These are phyloP conservation scores for Knufia petricola DNA, from an alignment of 2,329 filamentous ascomycete genomes.

Conservation along the genomic window DNA sequence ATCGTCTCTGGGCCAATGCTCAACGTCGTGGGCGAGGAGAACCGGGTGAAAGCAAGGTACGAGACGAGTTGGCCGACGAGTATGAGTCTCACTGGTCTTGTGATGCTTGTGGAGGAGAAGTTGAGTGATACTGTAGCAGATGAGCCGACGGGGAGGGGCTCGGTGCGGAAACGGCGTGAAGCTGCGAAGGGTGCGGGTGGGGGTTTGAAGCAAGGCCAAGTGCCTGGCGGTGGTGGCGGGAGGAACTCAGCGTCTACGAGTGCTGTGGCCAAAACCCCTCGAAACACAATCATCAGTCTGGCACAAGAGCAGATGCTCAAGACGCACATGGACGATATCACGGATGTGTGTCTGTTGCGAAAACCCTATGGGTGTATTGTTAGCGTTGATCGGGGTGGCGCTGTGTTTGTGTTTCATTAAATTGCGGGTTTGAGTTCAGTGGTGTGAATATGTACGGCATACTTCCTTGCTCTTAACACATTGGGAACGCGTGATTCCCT, in stretches of 20 bases:
- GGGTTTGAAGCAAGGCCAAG: too few relatives aligned
- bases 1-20: constrained; percentile 59
- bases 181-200: background rate
- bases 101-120: constrained; percentile 59
- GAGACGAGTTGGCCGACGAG: constrained; percentile 26
- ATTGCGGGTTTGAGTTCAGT: background rate
- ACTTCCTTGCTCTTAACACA: too few relatives aligned
- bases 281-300: constrained; percentile 74
- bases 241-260: background rate
- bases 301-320: constrained; percentile 80
- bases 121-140: constrained; percentile 32
- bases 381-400: constrained; percentile 77
- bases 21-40: constrained; percentile 36
- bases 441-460: too few relatives aligned
- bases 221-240: too few relatives aligned
- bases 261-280: constrained; percentile 42
- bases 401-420: constrained; percentile 72
- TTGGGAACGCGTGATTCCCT: too few relatives aligned
- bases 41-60: constrained; percentile 55
- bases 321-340: constrained; percentile 77
- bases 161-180: constrained; percentile 24
- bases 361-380: constrained; percentile 86
- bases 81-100: constrained; percentile 17
- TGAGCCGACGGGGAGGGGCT: constrained; percentile 19
- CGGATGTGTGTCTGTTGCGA: constrained; percentile 82